phyloP scores from a whole-genome alignment of 495 filamentous ascomycete species.

The Aspergillus funiculosus region DNA sequence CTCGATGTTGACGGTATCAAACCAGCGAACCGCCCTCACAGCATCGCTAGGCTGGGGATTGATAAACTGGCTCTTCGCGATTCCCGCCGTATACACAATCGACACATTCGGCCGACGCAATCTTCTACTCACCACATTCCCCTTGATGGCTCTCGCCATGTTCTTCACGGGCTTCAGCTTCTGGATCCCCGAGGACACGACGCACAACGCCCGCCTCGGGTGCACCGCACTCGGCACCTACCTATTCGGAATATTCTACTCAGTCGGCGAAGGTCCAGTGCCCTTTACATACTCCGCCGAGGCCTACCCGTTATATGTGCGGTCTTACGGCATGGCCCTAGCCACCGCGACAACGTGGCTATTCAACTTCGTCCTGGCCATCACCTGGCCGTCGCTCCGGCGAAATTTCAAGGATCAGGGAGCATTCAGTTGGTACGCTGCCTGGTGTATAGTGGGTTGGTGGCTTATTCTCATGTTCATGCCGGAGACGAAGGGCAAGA shows the following conservation, averaged over 20 bases:
- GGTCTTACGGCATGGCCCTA: conserved; percentile 59
- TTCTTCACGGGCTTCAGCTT: conserved; percentile 80
- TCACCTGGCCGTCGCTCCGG: conserved; percentile 59
- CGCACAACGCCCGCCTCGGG: conserved; percentile 43
- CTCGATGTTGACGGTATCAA: conserved; percentile 32
- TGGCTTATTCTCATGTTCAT: conserved; percentile 33
- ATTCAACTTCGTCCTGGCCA: conserved; percentile 61
- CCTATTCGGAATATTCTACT: conserved; percentile 70
- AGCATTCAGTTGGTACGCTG: conserved; percentile 56
- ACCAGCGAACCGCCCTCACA: conserved; percentile 48
- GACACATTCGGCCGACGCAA: conserved; percentile 80
- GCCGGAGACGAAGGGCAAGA: conserved; percentile 42
- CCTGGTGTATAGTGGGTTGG: conserved; percentile 40
- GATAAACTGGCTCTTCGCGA: conserved; percentile 74
- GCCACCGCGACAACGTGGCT: conserved; percentile 38
- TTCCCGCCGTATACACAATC: conserved; percentile 75
- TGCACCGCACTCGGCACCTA: conserved; percentile 68
- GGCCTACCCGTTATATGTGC: conserved; percentile 67
- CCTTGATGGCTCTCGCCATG: conserved; percentile 64
- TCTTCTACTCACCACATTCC: conserved; percentile 70
- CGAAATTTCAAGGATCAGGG: conserved; percentile 51
- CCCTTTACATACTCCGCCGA: conserved; percentile 83
- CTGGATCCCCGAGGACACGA: conserved; percentile 53
- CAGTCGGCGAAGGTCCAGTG: conserved; percentile 74
- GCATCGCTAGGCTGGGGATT: conserved; percentile 71